Conservation (phyloP, 805 yeast species). For the Wickerhamomyces chambardii region DNA sequence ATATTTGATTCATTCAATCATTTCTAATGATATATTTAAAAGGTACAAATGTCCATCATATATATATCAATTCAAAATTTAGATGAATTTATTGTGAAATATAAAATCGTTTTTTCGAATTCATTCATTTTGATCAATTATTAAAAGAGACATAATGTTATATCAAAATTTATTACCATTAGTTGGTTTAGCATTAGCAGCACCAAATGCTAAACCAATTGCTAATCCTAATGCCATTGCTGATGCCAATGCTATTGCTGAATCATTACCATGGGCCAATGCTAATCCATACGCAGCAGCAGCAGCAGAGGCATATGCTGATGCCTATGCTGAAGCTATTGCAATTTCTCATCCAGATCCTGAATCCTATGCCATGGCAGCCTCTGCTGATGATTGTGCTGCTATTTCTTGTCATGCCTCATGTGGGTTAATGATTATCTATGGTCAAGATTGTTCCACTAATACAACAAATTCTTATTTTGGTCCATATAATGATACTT, state of each 20-base stretch:
- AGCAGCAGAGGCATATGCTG: conserved; percentile 1
- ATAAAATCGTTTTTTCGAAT: too few relatives aligned
- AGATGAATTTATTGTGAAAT: too few relatives aligned
- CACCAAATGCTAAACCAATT: neutral
- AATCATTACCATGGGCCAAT: neutral
- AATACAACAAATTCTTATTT: conserved; percentile 7
- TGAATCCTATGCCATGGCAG: conserved; percentile 13
- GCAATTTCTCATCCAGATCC: conserved; percentile 4
- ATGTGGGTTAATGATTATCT: conserved; percentile 20
- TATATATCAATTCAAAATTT: too few relatives aligned
- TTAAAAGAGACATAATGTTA: too few relatives aligned
- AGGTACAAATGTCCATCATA: too few relatives aligned
- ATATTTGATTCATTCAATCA: too few relatives aligned
- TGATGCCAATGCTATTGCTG: neutral
- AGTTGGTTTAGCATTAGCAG: neutral
- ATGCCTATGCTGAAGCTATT: conserved; percentile 1
- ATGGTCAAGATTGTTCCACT: conserved; percentile 17
- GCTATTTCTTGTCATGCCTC: conserved; percentile 17
- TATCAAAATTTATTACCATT: too few relatives aligned
- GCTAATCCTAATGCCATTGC: neutral
- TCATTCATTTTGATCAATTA: too few relatives aligned
- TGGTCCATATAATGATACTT: conserved; percentile 3
- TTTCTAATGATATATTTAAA: too few relatives aligned
- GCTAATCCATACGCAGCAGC: neutral
- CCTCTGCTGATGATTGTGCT: conserved; percentile 10